A percentile compares a stretch with the other conserved stretches of the same genome.
Evolutionary conservation across 2,329 filamentous ascomycete species (phyloP).

Genomic region (Raffaelea deltoideospora): DNA sequence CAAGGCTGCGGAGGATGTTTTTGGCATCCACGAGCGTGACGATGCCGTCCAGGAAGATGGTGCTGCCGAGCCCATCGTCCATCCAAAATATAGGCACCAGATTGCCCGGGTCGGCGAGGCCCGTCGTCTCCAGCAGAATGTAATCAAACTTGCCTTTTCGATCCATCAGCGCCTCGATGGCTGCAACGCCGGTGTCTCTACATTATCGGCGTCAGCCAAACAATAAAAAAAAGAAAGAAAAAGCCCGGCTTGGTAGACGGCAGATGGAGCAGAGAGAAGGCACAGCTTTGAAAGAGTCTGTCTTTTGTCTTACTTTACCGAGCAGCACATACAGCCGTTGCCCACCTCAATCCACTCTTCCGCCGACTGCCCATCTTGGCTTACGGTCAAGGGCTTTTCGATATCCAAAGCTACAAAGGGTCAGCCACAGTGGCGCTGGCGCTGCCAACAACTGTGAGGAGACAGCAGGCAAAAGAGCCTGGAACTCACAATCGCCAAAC

Average conservation of each 20-base stretch:
- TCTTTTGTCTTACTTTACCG: constrained; percentile 56
- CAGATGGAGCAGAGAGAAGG: too few species aligned
- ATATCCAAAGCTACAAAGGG: constrained; percentile 63
- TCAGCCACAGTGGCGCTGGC: background rate
- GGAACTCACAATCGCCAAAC: constrained; percentile 14
- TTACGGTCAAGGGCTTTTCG: constrained; percentile 88
- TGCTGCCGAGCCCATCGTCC: constrained; percentile 86
- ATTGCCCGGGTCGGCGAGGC: constrained; percentile 87
- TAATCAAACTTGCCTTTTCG: constrained; percentile 92
- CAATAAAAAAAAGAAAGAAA: background rate
- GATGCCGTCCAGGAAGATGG: constrained; percentile 92
- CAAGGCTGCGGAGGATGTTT: constrained; percentile 70
- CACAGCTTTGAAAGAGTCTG: background rate
- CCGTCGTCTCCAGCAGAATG: constrained; percentile 91
- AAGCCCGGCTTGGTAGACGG: background rate
- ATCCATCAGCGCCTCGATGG: constrained; percentile 91
- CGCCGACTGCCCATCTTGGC: constrained; percentile 64
- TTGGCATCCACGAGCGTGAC: constrained; percentile 92
- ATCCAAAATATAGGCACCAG: constrained; percentile 96
- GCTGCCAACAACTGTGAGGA: background rate
- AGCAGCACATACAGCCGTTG: constrained; percentile 96
- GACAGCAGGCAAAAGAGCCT: background rate
- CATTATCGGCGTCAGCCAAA: background rate
- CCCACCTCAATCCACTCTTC: constrained; percentile 93
- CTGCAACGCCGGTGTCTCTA: constrained; percentile 85